Percentiles rank a stretch among this genome's conserved stretches.
These are phyloP conservation scores for Coffea canephora DNA, from an alignment of 257 asterid species.

Conservation along the genomic window DNA sequence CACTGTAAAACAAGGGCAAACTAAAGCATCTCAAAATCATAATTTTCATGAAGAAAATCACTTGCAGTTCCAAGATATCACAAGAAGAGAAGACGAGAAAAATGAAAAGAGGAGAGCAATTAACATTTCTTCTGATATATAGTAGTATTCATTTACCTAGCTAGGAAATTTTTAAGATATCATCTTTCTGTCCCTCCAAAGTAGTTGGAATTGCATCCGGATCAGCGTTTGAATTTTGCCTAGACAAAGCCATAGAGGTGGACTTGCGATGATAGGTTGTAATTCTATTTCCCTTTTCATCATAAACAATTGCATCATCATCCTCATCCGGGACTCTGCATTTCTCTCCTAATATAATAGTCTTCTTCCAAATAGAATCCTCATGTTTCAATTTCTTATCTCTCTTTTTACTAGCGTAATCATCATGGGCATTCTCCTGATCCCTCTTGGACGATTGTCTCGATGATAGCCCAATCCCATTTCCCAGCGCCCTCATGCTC, in stretches of 20 bases:
- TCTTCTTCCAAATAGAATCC: constrained; percentile 86
- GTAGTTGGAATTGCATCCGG: constrained; percentile 17
- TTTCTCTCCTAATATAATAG: constrained; percentile 83
- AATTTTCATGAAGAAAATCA: constrained; percentile 3
- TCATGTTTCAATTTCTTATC: constrained; percentile 54
- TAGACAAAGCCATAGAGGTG: constrained; percentile 15
- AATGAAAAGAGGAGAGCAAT: neutral
- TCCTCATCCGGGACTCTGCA: constrained; percentile 67
- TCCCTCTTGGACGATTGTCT: constrained; percentile 25
- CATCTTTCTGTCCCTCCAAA: neutral
- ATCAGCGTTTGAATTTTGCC: constrained; percentile 24
- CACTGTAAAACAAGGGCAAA: neutral
- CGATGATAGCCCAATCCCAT: constrained; percentile 17
- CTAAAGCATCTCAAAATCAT: neutral
- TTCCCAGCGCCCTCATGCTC: constrained; percentile 49
- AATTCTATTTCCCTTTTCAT: constrained; percentile 63
- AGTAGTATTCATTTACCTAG: neutral
- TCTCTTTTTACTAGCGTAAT: constrained; percentile 10
- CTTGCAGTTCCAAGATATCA: neutral
- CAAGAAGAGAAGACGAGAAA: neutral
- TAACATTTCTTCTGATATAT: neutral
- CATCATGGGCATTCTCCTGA: neutral
- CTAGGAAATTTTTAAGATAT: constrained; percentile 4
- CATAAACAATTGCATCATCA: constrained; percentile 46
- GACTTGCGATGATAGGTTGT: constrained; percentile 52